These are phyloP conservation scores for Astragalus membranaceus DNA, from an alignment of 306 rosid genomes.

Conservation along the genomic window DNA sequence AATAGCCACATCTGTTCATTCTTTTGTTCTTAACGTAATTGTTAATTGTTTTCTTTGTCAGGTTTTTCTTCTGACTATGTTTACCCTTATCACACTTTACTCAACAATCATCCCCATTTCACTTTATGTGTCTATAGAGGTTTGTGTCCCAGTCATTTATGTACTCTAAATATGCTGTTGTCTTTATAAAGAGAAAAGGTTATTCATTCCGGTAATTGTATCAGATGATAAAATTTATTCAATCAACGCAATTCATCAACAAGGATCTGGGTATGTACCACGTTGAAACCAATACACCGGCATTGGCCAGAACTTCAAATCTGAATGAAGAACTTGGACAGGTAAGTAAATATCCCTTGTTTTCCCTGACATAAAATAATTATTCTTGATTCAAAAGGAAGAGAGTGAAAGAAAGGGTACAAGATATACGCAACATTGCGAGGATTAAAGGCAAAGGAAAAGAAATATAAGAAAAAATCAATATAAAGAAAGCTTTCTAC, in stretches of 20 bases:
- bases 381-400: not conserved
- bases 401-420: not conserved
- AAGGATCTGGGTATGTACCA: constrained; percentile 92
- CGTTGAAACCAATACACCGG: constrained; percentile 83
- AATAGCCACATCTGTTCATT: constrained; percentile 3
- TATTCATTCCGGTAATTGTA: constrained; percentile 10
- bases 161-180: not conserved
- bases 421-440: not conserved
- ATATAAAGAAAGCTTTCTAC: not conserved
- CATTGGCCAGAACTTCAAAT: constrained; percentile 96
- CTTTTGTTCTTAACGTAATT: not conserved
- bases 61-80: constrained; percentile 84
- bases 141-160: constrained; percentile 32
- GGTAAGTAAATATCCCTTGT: constrained; percentile 37
- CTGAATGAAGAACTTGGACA: constrained; percentile 98
- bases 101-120: constrained; percentile 96
- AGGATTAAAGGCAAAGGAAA: not conserved
- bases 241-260: constrained; percentile 89
- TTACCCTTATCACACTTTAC: constrained; percentile 87
- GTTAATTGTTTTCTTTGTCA: constrained; percentile 37
- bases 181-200: constrained; percentile 14
- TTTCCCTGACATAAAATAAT: not conserved
- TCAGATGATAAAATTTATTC: constrained; percentile 98
- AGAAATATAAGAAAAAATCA: not conserved
- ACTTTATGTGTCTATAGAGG: constrained; percentile 98